phyloP scores from a whole-genome alignment of 1,139 yeast genomes.

The Pichia sp. region DNA sequence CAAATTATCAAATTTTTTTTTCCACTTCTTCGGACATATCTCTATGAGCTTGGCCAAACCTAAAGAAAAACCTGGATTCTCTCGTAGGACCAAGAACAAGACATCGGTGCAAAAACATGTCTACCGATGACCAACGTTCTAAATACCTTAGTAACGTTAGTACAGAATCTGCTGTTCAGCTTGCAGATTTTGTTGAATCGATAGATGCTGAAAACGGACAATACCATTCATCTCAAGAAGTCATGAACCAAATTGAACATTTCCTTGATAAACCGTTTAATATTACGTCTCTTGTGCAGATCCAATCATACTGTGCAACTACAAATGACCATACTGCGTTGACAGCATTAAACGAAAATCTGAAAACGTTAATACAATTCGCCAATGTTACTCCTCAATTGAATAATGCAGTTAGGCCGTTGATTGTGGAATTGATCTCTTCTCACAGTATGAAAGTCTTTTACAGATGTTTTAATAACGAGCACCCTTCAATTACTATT shows the following conservation, averaged over 20 bases:
- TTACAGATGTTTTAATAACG: slow-evolving; percentile 61
- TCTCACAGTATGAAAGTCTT: slow-evolving; percentile 56
- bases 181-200: slow-evolving; percentile 17
- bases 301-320: slow-evolving; percentile 63
- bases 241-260: slow-evolving; percentile 8
- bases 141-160: slow-evolving; percentile 23
- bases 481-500: slow-evolving; percentile 55
- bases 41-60: too few species aligned
- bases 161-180: slow-evolving; percentile 16
- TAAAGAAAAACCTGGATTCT: not conserved
- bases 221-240: not conserved
- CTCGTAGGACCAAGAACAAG: too few species aligned
- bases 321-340: slow-evolving; percentile 56
- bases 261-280: slow-evolving; percentile 22
- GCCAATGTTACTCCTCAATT: slow-evolving; percentile 24
- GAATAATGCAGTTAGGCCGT: slow-evolving; percentile 33
- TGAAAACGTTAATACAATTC: slow-evolving; percentile 32
- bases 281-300: slow-evolving; percentile 38
- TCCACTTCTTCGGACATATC: not conserved
- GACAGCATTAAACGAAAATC: slow-evolving; percentile 37
- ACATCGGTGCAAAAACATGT: not conserved
- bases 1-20: not conserved
- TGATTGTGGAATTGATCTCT: slow-evolving; percentile 50
- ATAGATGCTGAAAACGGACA: slow-evolving; percentile 6
- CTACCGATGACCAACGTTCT: slow-evolving; percentile 5